Evolutionary conservation across 2,329 filamentous ascomycete genomes (phyloP).

Genomic region (Penicillium janthinellum): DNA sequence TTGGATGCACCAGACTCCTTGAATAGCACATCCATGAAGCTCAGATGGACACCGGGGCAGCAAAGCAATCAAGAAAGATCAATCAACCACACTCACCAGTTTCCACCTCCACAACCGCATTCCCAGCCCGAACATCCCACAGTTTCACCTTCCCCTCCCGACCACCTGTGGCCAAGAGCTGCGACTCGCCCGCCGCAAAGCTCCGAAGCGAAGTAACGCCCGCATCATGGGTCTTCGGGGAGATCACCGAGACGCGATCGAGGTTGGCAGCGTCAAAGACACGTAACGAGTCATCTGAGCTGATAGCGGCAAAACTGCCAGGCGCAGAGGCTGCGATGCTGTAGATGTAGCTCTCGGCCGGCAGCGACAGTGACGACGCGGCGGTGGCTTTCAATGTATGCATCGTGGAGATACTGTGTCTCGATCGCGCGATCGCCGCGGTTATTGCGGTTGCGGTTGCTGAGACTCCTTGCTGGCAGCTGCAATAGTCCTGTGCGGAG

Average conservation of each 20-base stretch:
- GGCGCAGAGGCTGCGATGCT: slow-evolving; percentile 35
- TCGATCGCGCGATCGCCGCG: not conserved
- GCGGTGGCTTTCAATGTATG: slow-evolving; percentile 36
- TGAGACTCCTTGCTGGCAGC: not conserved
- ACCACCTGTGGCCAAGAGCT: slow-evolving; percentile 40
- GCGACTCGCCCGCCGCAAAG: slow-evolving; percentile 29
- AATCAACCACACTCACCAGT: slow-evolving; percentile 34
- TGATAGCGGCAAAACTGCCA: slow-evolving; percentile 44
- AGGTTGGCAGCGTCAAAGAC: slow-evolving; percentile 43
- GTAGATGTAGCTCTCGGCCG: slow-evolving; percentile 48
- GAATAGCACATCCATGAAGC: not conserved
- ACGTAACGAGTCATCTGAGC: slow-evolving; percentile 49
- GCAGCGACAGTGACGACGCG: slow-evolving; percentile 43
- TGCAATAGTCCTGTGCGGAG: not conserved
- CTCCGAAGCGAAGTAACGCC: slow-evolving; percentile 44
- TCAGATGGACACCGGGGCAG: not conserved
- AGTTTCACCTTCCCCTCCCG: slow-evolving; percentile 45
- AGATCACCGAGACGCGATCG: slow-evolving; percentile 32
- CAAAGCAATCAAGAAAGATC: slow-evolving; percentile 5
- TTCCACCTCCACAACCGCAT: slow-evolving; percentile 38
- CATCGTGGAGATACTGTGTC: slow-evolving; percentile 24
- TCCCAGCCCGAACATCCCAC: slow-evolving; percentile 43
- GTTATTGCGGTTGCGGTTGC: not conserved
- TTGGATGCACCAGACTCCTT: not conserved
- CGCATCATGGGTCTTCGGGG: slow-evolving; percentile 34